Evolutionary conservation across 306 rosid species (phyloP), one percentile per base, ranked within the genome.

Genomic region (Cucurbita ficifolia): DNA sequence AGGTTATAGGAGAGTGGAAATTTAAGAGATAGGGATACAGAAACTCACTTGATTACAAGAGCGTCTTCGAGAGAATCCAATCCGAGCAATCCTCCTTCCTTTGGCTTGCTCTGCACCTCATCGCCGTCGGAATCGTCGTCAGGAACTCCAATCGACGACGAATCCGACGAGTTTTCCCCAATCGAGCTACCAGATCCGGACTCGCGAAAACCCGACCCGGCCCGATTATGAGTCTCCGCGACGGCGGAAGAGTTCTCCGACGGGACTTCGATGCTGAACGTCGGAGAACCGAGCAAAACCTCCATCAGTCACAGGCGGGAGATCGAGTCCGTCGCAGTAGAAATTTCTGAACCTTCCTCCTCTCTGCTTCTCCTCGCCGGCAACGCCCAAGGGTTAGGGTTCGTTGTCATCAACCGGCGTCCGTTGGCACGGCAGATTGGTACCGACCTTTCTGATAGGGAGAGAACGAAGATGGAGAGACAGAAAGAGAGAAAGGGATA

Each of bases 141-240:
- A 5, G 71, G 77, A n/a, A 29, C 71, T 22, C 77, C 77, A 48
- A 75, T 75, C 77, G 77, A 75, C 58, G 77, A 75, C 71, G 77
- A 75, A n/a, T 10, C 77, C n/a, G 77, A 58, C 13, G 67, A 55
- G 36, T 21, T 67, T 60, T 75, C 70, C 19, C 50, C 77, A 40
- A 36, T 53, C 38, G 56, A 49, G 6, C 65, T 75, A 45, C 45
- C 56, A 43, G 57, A 46, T 57, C 77, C 70, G 22, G 67, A 56
- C 14, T 6, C 12, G 51, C 10, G 16, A 13, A 36, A 36, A 40
- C 77, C 70, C 58, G 45, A 10, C 45, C 10, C 70, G 12, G 7
- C 21, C 9, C n/a, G 40, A 7, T n/a, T 60, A 45, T 60, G 46
- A 38, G 43, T 11, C 21, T 73, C 35, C 39, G 53, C 35, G 22